A percentile compares a stretch with the other conserved stretches of the same genome.
Conservation (phyloP, 2,329 filamentous ascomycete species). For the Arthroderma sp. region DNA sequence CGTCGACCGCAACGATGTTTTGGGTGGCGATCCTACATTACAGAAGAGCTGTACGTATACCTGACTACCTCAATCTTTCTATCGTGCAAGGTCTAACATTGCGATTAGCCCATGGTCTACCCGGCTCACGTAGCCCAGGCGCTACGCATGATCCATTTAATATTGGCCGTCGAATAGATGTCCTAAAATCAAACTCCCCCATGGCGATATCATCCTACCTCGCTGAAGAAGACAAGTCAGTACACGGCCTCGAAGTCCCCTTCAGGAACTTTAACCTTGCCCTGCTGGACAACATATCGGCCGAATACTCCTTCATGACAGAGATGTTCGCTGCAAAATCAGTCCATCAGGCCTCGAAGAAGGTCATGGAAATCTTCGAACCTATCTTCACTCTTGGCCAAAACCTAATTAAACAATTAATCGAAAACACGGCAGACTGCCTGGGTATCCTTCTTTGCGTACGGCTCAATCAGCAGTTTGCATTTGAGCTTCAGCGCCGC, state of each 20-base stretch:
- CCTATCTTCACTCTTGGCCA: constrained; percentile 79
- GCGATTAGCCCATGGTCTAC: constrained; percentile 22
- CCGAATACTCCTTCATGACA: constrained; percentile 88
- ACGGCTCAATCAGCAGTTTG: constrained; percentile 80
- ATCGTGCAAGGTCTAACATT: constrained; percentile 10
- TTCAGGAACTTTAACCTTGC: constrained; percentile 94
- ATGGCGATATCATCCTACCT: constrained; percentile 74
- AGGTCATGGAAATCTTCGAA: constrained; percentile 79
- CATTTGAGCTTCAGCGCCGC: constrained; percentile 83
- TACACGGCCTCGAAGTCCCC: constrained; percentile 76
- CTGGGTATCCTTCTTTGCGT: constrained; percentile 84
- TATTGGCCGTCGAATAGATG: constrained; percentile 71
- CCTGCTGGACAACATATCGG: constrained; percentile 81
- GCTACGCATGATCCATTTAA: constrained; percentile 69
- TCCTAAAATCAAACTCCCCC: constrained; percentile 60
- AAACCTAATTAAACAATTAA: constrained; percentile 59
- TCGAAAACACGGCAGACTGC: constrained; percentile 66
- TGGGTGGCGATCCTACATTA: constrained; percentile 63
- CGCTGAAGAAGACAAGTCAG: constrained; percentile 75
- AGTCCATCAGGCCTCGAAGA: constrained; percentile 63
- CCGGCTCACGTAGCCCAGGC: constrained; percentile 25
- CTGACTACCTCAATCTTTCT: constrained; percentile 1
- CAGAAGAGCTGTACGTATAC: constrained; percentile 41
- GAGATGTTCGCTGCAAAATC: constrained; percentile 74
- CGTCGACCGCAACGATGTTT: constrained; percentile 68